Conservation (phyloP, 2,329 filamentous ascomycete species). For the Aurifilum marmelostoma region DNA sequence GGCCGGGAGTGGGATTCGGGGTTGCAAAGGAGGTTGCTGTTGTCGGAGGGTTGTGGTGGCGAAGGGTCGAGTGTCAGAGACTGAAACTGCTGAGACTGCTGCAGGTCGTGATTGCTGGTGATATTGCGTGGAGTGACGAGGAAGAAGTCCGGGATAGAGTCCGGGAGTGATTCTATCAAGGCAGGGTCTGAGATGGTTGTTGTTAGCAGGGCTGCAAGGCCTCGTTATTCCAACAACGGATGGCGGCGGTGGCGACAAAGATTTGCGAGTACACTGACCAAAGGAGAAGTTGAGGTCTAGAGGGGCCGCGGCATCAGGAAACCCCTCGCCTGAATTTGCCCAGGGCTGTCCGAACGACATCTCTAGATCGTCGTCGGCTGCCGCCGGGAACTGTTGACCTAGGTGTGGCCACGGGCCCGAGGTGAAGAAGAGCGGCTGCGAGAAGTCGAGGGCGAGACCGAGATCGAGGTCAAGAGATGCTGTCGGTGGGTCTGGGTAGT, state of each 20-base stretch:
- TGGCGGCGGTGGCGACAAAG: no score
- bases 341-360: slow-evolving; percentile 27
- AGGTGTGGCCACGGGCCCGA: slow-evolving; percentile 22
- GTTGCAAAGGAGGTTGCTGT: not conserved
- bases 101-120: not conserved
- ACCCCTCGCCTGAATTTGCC: slow-evolving; percentile 20
- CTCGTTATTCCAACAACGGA: not conserved
- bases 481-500: slow-evolving; percentile 11
- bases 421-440: slow-evolving; percentile 19
- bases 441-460: not conserved
- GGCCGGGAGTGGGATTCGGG: slow-evolving; percentile 16
- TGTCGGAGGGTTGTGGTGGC: not conserved
- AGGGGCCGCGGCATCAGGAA: slow-evolving; percentile 13
- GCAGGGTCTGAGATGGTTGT: slow-evolving; percentile 21
- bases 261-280: slow-evolving; percentile 13
- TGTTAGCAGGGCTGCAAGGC: not conserved
- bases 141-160: slow-evolving; percentile 29
- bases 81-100: slow-evolving; percentile 13
- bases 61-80: slow-evolving; percentile 19
- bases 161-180: slow-evolving; percentile 28
- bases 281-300: slow-evolving; percentile 26
- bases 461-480: slow-evolving; percentile 15
- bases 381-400: slow-evolving; percentile 15
- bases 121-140: slow-evolving; percentile 19
- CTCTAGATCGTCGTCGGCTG: not conserved